Conservation (phyloP, 805 yeast genomes). For the Crinitomyces ghanaensis region DNA sequence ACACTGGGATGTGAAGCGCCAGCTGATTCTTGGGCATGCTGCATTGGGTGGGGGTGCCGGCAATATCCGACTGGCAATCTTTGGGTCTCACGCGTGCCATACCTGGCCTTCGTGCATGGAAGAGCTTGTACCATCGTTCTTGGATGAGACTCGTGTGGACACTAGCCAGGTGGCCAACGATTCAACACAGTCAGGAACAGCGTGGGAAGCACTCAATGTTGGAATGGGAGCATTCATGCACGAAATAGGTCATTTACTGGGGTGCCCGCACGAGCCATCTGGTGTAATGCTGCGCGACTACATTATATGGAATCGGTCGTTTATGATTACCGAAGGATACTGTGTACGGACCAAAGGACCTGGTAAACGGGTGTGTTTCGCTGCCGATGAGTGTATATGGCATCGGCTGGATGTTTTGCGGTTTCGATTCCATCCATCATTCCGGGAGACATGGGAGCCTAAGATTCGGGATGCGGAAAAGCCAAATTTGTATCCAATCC, state of each 20-base stretch:
- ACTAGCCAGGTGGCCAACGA: conserved; percentile 81
- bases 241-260: conserved; percentile 84
- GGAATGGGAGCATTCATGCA: conserved; percentile 93
- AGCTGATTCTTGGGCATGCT: conserved; percentile 72
- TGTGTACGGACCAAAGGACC: conserved; percentile 30
- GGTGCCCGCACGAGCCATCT: conserved; percentile 82
- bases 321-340: conserved; percentile 58
- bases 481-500: conserved; percentile 38
- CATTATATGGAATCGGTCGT: conserved; percentile 67
- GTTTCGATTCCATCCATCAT: conserved; percentile 71
- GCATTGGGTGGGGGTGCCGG: conserved; percentile 86
- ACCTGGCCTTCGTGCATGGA: conserved; percentile 87
- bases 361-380: conserved; percentile 20
- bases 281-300: conserved; percentile 92
- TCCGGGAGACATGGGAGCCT: conserved; percentile 55
- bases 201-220: conserved; percentile 82
- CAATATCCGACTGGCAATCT: conserved; percentile 66
- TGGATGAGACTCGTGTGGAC: conserved; percentile 58
- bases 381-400: conserved; percentile 75
- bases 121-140: conserved; percentile 52
- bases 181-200: conserved; percentile 66
- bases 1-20: conserved; percentile 56
- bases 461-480: conserved; percentile 25
- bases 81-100: conserved; percentile 86
- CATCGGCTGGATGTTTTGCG: conserved; percentile 68